phyloP scores from a whole-genome alignment of 352 stramenopile species.

The Phytophthora pluvialis region DNA sequence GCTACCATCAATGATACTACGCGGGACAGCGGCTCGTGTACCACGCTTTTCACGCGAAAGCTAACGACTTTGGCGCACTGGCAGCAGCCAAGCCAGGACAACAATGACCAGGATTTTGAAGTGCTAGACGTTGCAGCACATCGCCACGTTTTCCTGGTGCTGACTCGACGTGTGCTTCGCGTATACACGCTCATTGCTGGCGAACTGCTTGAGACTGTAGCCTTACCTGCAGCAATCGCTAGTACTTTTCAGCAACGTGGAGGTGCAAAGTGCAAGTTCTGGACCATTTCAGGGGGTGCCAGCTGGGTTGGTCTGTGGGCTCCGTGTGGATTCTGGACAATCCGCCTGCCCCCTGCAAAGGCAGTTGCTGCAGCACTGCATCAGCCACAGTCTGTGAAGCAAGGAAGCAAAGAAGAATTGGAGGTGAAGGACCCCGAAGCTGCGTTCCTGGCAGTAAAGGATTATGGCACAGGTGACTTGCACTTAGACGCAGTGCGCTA shows the following conservation, averaged over 20 bases:
- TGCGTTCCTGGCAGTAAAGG: slow-evolving; percentile 49
- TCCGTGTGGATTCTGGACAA: slow-evolving; percentile 65
- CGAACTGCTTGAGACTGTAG: slow-evolving; percentile 42
- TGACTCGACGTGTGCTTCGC: slow-evolving; percentile 29
- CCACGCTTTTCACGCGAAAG: slow-evolving; percentile 25
- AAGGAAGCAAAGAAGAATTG: slow-evolving; percentile 13
- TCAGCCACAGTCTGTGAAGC: slow-evolving; percentile 5
- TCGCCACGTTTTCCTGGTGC: slow-evolving; percentile 36
- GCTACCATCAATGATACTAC: slow-evolving; percentile 1
- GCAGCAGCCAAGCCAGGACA: slow-evolving; percentile 13
- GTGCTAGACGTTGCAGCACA: slow-evolving; percentile 40
- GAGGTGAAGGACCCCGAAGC: slow-evolving; percentile 38
- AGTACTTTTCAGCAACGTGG: slow-evolving; percentile 7
- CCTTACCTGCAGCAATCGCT: slow-evolving; percentile 34
- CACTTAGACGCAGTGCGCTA: slow-evolving; percentile 66
- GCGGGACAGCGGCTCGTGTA: slow-evolving; percentile 24
- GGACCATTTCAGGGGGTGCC: slow-evolving; percentile 52
- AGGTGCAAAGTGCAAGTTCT: slow-evolving; percentile 44
- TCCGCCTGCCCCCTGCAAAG: slow-evolving; percentile 60
- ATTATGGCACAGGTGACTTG: slow-evolving; percentile 54
- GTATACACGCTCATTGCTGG: slow-evolving; percentile 70
- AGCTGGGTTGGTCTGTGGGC: slow-evolving; percentile 67
- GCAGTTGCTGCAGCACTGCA: slow-evolving; percentile 39
- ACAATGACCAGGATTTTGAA: slow-evolving; percentile 15
- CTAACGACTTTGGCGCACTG: slow-evolving; percentile 39